phyloP scores from a whole-genome alignment of 352 stramenopile genomes.

The Pythium plurisporium region DNA sequence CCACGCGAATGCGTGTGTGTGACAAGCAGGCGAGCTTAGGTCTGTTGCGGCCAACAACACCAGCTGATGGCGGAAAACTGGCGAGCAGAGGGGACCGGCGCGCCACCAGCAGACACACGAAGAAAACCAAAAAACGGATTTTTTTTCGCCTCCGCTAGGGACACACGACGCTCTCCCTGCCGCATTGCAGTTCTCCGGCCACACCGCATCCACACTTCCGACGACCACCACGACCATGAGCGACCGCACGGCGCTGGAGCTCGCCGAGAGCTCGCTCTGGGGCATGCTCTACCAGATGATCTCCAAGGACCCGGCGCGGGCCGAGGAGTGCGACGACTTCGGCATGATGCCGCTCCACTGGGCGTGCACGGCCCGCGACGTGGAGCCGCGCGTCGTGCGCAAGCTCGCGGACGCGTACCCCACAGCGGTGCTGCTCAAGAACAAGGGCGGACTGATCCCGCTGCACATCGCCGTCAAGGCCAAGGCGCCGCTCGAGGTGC shows the following conservation, averaged over 20 bases:
- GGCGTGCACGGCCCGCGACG: slow-evolving; percentile 70
- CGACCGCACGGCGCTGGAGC: slow-evolving; percentile 48
- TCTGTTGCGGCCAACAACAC: neutral
- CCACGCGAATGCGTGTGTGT: slow-evolving; percentile 1
- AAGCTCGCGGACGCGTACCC: slow-evolving; percentile 63
- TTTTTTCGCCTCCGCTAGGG: neutral
- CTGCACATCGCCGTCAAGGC: slow-evolving; percentile 84
- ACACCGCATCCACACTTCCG: neutral
- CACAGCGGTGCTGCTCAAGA: slow-evolving; percentile 47
- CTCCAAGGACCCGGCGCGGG: slow-evolving; percentile 38
- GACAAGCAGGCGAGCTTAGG: neutral
- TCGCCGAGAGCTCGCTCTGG: slow-evolving; percentile 73
- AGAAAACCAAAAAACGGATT: neutral
- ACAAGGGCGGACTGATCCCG: slow-evolving; percentile 72
- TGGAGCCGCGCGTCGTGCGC: slow-evolving; percentile 59
- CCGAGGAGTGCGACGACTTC: slow-evolving; percentile 80
- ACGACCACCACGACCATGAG: neutral
- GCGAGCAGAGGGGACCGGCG: neutral
- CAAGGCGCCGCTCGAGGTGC: slow-evolving; percentile 57
- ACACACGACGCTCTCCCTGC: neutral
- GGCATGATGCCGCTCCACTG: slow-evolving; percentile 85
- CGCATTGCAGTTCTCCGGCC: neutral
- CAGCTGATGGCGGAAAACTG: neutral
- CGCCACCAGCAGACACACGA: neutral
- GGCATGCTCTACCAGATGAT: slow-evolving; percentile 58